Conservation (phyloP, 257 asterid species). For the Capsicum chinense region DNA sequence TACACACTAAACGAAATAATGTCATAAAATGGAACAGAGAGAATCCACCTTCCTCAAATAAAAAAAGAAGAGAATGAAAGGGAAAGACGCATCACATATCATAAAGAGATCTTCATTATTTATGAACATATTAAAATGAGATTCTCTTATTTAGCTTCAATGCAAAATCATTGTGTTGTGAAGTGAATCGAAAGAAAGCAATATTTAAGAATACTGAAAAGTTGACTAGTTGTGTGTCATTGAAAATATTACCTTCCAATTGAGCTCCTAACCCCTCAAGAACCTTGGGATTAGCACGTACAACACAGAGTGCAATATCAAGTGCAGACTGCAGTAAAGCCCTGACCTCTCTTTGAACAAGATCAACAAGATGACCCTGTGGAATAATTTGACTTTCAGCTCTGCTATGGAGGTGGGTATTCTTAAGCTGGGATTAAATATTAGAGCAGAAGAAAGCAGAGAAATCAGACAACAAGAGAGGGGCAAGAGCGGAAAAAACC, state of each 20-base stretch:
- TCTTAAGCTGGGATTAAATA: neutral
- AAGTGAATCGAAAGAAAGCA: neutral
- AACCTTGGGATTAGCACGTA: conserved; percentile 87
- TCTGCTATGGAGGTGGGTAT: conserved; percentile 17
- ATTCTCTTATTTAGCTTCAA: neutral
- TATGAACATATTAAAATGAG: neutral
- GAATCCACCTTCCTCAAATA: conserved; percentile 17
- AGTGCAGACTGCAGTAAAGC: conserved; percentile 88
- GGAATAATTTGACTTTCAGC: conserved; percentile 27
- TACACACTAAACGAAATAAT: neutral
- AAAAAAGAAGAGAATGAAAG: neutral
- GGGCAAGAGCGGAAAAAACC: conserved; percentile 47
- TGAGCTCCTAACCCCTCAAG: conserved; percentile 93
- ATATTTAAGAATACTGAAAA: neutral
- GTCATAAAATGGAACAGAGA: neutral
- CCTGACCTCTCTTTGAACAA: conserved; percentile 91
- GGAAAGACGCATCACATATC: neutral
- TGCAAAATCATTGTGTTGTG: neutral
- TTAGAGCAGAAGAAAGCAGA: conserved; percentile 5
- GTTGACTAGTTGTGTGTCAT: neutral
- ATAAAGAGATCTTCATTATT: neutral
- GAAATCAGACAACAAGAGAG: neutral
- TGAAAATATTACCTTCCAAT: conserved; percentile 68
- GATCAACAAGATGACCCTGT: conserved; percentile 96
- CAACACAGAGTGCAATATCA: conserved; percentile 85